These are phyloP conservation scores for grape (Vitis vinifera) DNA, from an alignment of 164 flowering plant genomes.

Conservation along the genomic window DNA sequence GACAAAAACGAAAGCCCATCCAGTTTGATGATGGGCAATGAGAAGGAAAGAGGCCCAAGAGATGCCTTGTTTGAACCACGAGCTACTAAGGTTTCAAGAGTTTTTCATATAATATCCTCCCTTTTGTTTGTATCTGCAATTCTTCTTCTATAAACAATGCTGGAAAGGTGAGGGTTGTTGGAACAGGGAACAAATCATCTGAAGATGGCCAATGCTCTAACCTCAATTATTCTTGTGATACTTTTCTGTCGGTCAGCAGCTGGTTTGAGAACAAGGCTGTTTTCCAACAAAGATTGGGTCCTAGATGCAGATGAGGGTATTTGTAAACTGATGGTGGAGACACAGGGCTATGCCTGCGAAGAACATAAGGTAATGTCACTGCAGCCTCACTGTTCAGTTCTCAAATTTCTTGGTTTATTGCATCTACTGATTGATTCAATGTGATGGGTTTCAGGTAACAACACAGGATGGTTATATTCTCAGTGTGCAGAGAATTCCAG, in stretches of 20 bases:
- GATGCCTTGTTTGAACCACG: slow-evolving; percentile 9
- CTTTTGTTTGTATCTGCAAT: slow-evolving; percentile 16
- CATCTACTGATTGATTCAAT: neutral
- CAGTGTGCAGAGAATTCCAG: slow-evolving; percentile 70
- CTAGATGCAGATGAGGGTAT: slow-evolving; percentile 38
- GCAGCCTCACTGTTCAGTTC: neutral
- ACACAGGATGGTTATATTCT: slow-evolving; percentile 80
- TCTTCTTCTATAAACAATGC: slow-evolving; percentile 10
- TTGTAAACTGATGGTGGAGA: slow-evolving; percentile 49
- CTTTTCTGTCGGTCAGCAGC: slow-evolving; percentile 23
- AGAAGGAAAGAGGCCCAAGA: neutral
- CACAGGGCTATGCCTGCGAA: slow-evolving; percentile 58
- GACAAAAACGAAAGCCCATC: neutral
- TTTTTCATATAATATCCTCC: slow-evolving; percentile 10
- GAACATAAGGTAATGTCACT: slow-evolving; percentile 48
- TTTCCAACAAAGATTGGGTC: neutral
- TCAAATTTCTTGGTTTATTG: neutral
- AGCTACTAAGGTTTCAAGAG: slow-evolving; percentile 1
- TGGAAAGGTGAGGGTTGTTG: neutral
- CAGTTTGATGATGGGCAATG: neutral
- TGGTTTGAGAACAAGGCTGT: slow-evolving; percentile 32
- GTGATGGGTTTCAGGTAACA: slow-evolving; percentile 49
- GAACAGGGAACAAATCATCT: neutral
- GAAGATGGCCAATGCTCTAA: slow-evolving; percentile 23
- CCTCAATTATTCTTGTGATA: slow-evolving; percentile 14